These are phyloP conservation scores for Suhomyces canberraensis DNA, from an alignment of 805 yeast species.

Conservation along the genomic window DNA sequence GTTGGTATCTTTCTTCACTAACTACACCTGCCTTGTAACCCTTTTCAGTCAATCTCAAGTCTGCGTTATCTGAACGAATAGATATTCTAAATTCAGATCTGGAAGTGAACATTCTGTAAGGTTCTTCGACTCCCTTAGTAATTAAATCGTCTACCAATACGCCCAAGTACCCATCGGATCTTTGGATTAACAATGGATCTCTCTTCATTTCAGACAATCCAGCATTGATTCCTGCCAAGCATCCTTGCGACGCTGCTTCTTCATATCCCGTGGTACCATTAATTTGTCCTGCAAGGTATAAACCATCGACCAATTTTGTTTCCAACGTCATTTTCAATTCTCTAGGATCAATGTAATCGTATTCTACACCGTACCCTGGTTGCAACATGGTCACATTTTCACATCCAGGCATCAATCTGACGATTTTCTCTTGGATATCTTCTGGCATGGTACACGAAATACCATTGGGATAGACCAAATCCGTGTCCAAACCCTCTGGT, in stretches of 20 bases:
- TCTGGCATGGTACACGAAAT: constrained; percentile 95
- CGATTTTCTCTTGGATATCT: constrained; percentile 76
- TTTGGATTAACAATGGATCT: constrained; percentile 50
- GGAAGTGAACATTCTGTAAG: constrained; percentile 97
- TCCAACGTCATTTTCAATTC: constrained; percentile 76
- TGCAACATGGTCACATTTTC: constrained; percentile 85
- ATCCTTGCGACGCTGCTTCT: constrained; percentile 97
- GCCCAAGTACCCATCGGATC: constrained; percentile 89
- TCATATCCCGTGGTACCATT: constrained; percentile 99
- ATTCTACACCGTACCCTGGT: constrained; percentile 99
- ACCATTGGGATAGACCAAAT: constrained; percentile 94
- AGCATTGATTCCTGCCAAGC: constrained; percentile 94
- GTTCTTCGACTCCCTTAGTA: constrained; percentile 94
- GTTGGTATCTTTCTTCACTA: constrained; percentile 51
- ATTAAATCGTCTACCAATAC: constrained; percentile 90
- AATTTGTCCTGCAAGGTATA: constrained; percentile 93
- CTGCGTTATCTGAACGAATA: constrained; percentile 93
- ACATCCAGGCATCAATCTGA: constrained; percentile 80
- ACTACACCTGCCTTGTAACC: constrained; percentile 72
- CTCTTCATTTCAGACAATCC: constrained; percentile 51
- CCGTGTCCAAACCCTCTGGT: constrained; percentile 89
- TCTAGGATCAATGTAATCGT: constrained; percentile 93
- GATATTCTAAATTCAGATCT: constrained; percentile 90
- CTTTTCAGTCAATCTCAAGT: constrained; percentile 67
- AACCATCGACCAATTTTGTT: constrained; percentile 72